phyloP scores from a whole-genome alignment of 371 early-diverging fungal genomes.

The Synchytrium microbalum region DNA sequence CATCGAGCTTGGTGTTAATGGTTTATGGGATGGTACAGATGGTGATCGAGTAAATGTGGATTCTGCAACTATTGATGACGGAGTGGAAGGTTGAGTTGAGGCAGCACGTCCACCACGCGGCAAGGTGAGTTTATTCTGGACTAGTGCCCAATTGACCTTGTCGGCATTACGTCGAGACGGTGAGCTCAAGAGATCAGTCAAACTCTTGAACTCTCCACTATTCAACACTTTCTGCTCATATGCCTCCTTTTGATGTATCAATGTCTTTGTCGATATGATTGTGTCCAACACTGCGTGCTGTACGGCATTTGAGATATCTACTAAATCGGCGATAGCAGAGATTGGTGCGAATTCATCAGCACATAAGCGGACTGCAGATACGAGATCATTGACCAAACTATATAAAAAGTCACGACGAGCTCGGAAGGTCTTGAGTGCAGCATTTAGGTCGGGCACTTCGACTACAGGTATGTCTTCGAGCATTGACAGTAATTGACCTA shows the following conservation, averaged over 20 bases:
- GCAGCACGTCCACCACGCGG: too few relatives aligned
- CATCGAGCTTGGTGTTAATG: background rate
- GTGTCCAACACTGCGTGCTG: constrained; percentile 28
- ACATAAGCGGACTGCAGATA: constrained; percentile 25
- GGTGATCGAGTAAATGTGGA: too few relatives aligned
- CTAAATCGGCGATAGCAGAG: constrained; percentile 22
- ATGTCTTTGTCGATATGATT: constrained; percentile 27
- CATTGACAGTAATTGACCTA: constrained; percentile 38
- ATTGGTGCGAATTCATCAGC: constrained; percentile 32
- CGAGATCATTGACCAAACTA: constrained; percentile 29
- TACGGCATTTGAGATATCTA: constrained; percentile 25
- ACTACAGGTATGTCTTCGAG: constrained; percentile 43
- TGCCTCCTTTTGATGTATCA: constrained; percentile 28
- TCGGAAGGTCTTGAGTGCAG: constrained; percentile 9
- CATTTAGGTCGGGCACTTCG: too few relatives aligned
- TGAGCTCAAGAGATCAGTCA: constrained; percentile 14
- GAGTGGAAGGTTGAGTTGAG: too few relatives aligned
- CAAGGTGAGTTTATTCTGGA: too few relatives aligned
- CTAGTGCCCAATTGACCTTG: too few relatives aligned
- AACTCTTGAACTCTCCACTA: constrained; percentile 17
- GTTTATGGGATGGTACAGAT: too few relatives aligned
- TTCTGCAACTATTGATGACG: too few relatives aligned
- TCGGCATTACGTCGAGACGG: too few relatives aligned
- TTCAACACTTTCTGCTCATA: constrained; percentile 17
- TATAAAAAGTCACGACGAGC: constrained; percentile 25